Evolutionary conservation across 2,329 filamentous ascomycete species (phyloP), one percentile per base, ranked within the genome.

Genomic region (Onygenales sp.): DNA sequence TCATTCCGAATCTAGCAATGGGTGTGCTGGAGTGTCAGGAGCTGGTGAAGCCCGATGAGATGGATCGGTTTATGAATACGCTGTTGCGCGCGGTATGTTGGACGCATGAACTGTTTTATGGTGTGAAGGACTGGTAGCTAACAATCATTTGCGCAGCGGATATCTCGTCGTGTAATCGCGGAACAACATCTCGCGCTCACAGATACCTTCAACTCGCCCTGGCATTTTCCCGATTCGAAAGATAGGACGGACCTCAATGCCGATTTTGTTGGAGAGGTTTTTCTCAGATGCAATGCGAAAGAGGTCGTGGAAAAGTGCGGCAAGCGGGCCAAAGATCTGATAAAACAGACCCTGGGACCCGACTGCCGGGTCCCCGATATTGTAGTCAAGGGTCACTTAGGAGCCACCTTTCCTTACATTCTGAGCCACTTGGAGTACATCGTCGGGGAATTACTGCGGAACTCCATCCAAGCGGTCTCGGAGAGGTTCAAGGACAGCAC

Each of bases 401-500:
- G 88, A 33, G 91, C 91, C 4, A 95, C 85, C 35, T 98, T 98
- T 65, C 93, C 94, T 1, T 98, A 96, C 65, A 97, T 98, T 59
- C 81, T 95, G 50, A 93, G 86, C 65, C 93, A 97, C 67, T 80
- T 98, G 50, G 92, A 98, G 72, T 98, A 98, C 71, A 96, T 98
- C 62, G 82, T 98, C 54, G 91, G 93, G 50, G 93, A 98, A 73
- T 83, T 98, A 21, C 78, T 98, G 27, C 85, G 93, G 39, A 98
- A 98, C 72, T 94, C 89, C 0, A 88, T 98, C 13, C 91, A 97
- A 70, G 91, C 91, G 17, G 84, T 93, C 39, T 85, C 95, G 56
- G 92, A 96, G 65, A 81, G 82, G 59, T 82, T 85, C 54, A 74
- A 77, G 50, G 75, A 75, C 52, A 69, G 61, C 56, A 55, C 57